Conservation (phyloP, 2,329 filamentous ascomycete genomes). For the Phaeosphaeria sp. region DNA sequence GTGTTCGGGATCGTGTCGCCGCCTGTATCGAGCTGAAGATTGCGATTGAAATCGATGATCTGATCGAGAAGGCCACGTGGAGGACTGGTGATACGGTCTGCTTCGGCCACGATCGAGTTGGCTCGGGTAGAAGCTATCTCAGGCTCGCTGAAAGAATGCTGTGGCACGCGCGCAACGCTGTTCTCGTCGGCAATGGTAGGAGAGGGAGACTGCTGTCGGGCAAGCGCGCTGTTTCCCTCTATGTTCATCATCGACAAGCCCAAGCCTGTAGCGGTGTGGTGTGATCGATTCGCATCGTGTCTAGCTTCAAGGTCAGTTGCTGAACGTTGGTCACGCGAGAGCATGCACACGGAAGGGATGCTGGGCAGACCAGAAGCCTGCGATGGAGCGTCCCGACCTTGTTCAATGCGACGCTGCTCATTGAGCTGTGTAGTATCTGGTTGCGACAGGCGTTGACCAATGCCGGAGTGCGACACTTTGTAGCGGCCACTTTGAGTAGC, state of each 20-base stretch:
- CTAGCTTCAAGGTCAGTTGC: slow-evolving; percentile 30
- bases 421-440: slow-evolving; percentile 25
- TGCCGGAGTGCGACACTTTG: slow-evolving; percentile 15
- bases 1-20: slow-evolving; percentile 47
- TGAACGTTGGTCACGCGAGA: slow-evolving; percentile 43
- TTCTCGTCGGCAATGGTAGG: slow-evolving; percentile 40
- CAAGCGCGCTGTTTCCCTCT: slow-evolving; percentile 25
- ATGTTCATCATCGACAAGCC: slow-evolving; percentile 43
- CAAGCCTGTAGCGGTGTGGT: slow-evolving; percentile 35
- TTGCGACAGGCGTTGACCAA: slow-evolving; percentile 20
- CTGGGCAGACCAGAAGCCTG: slow-evolving; percentile 43
- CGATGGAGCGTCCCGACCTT: slow-evolving; percentile 32
- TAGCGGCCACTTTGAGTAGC: slow-evolving; percentile 11
- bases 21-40: slow-evolving; percentile 38
- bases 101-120: slow-evolving; percentile 27
- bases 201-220: slow-evolving; percentile 38
- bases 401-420: slow-evolving; percentile 25
- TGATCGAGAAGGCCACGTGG: slow-evolving; percentile 31
- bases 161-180: slow-evolving; percentile 17
- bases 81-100: slow-evolving; percentile 18
- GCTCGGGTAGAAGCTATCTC: slow-evolving; percentile 22
- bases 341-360: slow-evolving; percentile 47
- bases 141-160: slow-evolving; percentile 24
- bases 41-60: slow-evolving; percentile 38
- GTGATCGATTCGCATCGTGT: slow-evolving; percentile 27